Percentiles rank a stretch among this genome's conserved stretches.
These are phyloP conservation scores for Aspergillus quadrilineatus DNA, from an alignment of 2,329 filamentous ascomycete species.

Conservation along the genomic window DNA sequence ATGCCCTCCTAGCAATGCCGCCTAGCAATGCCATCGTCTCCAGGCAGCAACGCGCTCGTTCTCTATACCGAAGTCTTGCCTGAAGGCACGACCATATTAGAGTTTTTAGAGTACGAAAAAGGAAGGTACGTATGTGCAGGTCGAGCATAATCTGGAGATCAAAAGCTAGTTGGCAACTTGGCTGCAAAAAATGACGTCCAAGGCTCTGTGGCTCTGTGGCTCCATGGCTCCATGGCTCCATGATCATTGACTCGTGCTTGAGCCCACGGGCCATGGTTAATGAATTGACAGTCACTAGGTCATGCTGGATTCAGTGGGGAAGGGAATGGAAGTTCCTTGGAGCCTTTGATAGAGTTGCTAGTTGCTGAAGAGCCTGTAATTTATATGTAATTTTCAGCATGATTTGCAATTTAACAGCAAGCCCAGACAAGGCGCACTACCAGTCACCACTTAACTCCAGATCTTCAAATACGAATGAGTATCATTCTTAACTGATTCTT, in stretches of 20 bases:
- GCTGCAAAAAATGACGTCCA: too few relatives aligned
- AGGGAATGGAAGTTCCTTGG: background rate
- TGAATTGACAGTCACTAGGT: background rate
- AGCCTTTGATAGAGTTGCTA: background rate
- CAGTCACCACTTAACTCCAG: conserved; percentile 14
- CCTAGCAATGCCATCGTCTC: background rate
- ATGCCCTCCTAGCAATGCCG: background rate
- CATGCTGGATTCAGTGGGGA: background rate
- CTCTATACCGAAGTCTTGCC: background rate
- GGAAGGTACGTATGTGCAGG: background rate
- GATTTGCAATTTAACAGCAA: conserved; percentile 7
- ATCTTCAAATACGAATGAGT: conserved; percentile 24
- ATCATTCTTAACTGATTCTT: conserved; percentile 19
- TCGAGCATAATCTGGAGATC: too few relatives aligned
- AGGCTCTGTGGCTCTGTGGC: background rate
- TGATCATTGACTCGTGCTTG: background rate
- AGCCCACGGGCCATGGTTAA: background rate
- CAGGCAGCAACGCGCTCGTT: background rate
- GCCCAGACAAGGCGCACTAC: conserved; percentile 18
- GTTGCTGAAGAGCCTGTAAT: background rate
- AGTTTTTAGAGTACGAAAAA: background rate
- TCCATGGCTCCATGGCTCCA: background rate
- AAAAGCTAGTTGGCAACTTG: too few relatives aligned
- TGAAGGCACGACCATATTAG: background rate
- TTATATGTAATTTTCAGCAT: background rate